Evolutionary conservation across 805 yeast genomes (phyloP).

Genomic region (Ogataea pilisensis): DNA sequence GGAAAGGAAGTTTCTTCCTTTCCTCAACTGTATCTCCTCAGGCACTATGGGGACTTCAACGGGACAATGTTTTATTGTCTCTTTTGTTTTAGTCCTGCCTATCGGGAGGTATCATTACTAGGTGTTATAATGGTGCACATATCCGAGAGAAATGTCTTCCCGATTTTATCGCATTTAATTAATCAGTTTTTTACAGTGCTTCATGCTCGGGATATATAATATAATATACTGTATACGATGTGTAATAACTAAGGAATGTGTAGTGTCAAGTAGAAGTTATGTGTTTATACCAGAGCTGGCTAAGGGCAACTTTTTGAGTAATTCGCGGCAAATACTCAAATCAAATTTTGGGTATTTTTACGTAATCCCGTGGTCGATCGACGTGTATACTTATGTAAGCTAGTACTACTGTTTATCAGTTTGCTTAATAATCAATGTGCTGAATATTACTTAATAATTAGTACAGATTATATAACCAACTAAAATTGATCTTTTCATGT

Average conservation of each 20-base stretch:
- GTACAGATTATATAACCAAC: no score
- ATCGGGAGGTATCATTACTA: conserved; percentile 1
- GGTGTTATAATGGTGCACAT: conserved; percentile 7
- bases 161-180: conserved; percentile 27
- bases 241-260: no score
- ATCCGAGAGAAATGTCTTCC: conserved; percentile 21
- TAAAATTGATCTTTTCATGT: no score
- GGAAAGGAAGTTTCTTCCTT: neutral
- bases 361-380: no score
- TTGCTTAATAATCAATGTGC: no score
- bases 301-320: no score
- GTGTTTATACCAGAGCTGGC: no score
- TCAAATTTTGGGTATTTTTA: neutral
- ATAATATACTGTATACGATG: neutral
- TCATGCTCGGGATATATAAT: conserved; percentile 29
- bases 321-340: no score
- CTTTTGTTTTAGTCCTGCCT: conserved; percentile 3
- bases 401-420: no score
- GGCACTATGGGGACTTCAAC: conserved; percentile 2
- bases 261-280: no score
- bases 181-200: conserved; percentile 18
- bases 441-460: no score
- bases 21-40: neutral
- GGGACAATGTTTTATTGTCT: conserved; percentile 1
- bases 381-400: no score